phyloP scores from a whole-genome alignment of 768 basidiomycete species.

The Auricularia heimuer region DNA sequence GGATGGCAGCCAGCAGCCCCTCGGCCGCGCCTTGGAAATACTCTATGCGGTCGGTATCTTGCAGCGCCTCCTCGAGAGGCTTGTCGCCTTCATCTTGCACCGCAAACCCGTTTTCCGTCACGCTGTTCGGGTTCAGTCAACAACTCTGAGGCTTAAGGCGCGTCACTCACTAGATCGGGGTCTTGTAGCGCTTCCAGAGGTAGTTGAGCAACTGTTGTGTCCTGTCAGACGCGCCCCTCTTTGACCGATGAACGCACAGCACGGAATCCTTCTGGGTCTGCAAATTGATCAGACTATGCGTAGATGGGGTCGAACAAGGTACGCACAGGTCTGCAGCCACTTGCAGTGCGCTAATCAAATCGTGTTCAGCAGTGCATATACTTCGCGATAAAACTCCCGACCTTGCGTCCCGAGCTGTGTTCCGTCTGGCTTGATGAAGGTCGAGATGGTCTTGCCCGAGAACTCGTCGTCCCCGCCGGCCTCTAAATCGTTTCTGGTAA shows the following conservation, averaged over 20 bases:
- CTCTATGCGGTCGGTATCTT: conserved; percentile 54
- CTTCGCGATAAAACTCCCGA: conserved; percentile 10
- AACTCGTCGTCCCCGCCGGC: conserved; percentile 55
- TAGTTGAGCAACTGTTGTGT: conserved; percentile 48
- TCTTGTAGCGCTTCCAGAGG: conserved; percentile 49
- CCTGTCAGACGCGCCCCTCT: neutral
- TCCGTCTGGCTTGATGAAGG: conserved; percentile 53
- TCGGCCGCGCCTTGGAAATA: conserved; percentile 54
- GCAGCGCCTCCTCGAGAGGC: conserved; percentile 42
- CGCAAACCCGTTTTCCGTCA: conserved; percentile 69
- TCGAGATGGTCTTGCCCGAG: conserved; percentile 49
- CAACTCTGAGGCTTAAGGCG: neutral
- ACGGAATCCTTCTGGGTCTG: conserved; percentile 63
- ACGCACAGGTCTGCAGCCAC: conserved; percentile 58
- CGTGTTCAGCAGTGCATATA: neutral
- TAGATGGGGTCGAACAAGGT: neutral
- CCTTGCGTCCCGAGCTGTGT: conserved; percentile 55
- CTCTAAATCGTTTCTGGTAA: conserved; percentile 22
- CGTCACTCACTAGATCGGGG: conserved; percentile 43
- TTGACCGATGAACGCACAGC: conserved; percentile 13
- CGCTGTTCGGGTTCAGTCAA: conserved; percentile 23
- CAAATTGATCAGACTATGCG: neutral
- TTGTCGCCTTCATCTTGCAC: conserved; percentile 52
- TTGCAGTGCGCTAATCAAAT: conserved; percentile 41
- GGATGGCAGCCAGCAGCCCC: conserved; percentile 45